A percentile compares a stretch with the other conserved stretches of the same genome.
phyloP scores from a whole-genome alignment of 2,329 filamentous ascomycete genomes.

The Zarea fungicola region DNA sequence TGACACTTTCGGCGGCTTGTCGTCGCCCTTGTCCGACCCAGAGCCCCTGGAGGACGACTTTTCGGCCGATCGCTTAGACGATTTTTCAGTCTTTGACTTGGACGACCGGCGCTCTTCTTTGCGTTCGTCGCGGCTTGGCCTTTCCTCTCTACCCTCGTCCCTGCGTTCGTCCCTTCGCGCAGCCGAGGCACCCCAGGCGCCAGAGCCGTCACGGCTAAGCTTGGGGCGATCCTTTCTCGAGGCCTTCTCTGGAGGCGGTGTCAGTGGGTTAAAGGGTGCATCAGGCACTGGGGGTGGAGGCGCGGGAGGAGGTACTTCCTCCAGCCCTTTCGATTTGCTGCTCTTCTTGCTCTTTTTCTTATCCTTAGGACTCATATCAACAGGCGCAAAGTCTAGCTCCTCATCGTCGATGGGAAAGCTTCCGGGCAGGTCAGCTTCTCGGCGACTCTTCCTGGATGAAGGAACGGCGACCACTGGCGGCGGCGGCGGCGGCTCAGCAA shows the following conservation, averaged over 20 bases:
- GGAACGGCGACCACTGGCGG: too few species aligned
- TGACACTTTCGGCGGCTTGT: conserved; percentile 57
- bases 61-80: conserved; percentile 47
- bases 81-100: conserved; percentile 62
- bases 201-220: conserved; percentile 67
- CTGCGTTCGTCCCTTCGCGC: conserved; percentile 29
- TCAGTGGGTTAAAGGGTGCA: conserved; percentile 39
- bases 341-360: conserved; percentile 41
- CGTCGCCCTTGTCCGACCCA: conserved; percentile 59
- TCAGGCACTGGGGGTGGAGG: conserved; percentile 40
- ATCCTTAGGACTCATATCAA: conserved; percentile 21
- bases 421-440: conserved; percentile 43
- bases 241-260: conserved; percentile 52
- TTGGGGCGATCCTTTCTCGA: conserved; percentile 72
- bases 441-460: conserved; percentile 28
- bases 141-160: conserved; percentile 12
- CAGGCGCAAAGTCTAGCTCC: conserved; percentile 27
- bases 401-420: conserved; percentile 52
- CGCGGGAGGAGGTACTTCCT: conserved; percentile 22
- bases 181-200: conserved; percentile 59
- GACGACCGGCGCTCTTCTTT: conserved; percentile 50
- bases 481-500: conserved; percentile 20
- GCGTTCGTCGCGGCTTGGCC: neutral
- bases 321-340: conserved; percentile 32
- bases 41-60: conserved; percentile 63